Evolutionary conservation across 768 basidiomycete species (phyloP).

Genomic region (Ephemerocybe angulata): DNA sequence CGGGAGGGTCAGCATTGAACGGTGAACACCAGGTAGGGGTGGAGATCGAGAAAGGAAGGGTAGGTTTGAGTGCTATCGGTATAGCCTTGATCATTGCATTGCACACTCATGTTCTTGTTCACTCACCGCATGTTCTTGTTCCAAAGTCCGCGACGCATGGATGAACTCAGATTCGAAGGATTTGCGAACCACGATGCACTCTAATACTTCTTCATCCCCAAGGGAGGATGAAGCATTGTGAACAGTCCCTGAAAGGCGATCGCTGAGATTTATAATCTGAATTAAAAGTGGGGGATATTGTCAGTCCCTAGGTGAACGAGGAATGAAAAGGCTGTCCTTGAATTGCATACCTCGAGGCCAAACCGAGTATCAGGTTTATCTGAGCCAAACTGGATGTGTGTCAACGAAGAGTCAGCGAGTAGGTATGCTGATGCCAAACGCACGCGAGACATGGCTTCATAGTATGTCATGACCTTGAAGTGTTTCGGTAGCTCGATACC

Average conservation of each 20-base stretch:
- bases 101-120: not conserved
- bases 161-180: constrained; percentile 37
- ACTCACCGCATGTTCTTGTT: constrained; percentile 18
- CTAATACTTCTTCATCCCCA: constrained; percentile 31
- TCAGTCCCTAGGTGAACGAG: constrained; percentile 14
- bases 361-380: constrained; percentile 95
- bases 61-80: not conserved
- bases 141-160: constrained; percentile 36
- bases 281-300: constrained; percentile 11
- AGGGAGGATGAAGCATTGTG: constrained; percentile 15
- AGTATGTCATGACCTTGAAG: constrained; percentile 85
- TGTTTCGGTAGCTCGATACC: constrained; percentile 53
- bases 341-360: constrained; percentile 66
- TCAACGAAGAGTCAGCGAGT: constrained; percentile 14
- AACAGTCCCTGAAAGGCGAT: constrained; percentile 29
- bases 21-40: not conserved
- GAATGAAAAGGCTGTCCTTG: constrained; percentile 9
- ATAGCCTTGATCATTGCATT: not conserved
- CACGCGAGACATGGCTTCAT: constrained; percentile 86
- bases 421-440: constrained; percentile 25
- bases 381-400: constrained; percentile 68
- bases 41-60: not conserved
- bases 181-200: constrained; percentile 46
- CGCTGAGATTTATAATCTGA: constrained; percentile 45
- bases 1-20: not conserved